A percentile compares a stretch with the other conserved stretches of the same genome.
phyloP scores from a whole-genome alignment of 1,139 yeast species.

The Magnusiomyces sp. region DNA sequence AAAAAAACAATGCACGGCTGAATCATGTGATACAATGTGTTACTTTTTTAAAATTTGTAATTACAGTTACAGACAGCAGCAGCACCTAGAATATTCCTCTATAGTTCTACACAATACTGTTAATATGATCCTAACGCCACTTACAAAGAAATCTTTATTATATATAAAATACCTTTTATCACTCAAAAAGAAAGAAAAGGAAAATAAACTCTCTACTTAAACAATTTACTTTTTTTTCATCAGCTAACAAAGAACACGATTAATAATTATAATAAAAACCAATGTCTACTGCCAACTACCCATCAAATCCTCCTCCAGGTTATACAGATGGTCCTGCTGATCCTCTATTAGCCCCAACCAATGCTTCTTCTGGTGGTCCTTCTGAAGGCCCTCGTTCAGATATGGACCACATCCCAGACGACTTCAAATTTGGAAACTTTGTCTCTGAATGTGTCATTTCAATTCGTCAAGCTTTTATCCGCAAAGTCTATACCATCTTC shows the following conservation, averaged over 20 bases:
- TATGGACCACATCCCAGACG: constrained; percentile 43
- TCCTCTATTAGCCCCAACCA: constrained; percentile 13
- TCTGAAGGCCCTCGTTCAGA: constrained; percentile 19
- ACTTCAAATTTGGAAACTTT: constrained; percentile 72
- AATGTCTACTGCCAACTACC: background rate
- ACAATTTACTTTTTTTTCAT: too few relatives aligned
- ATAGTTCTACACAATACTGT: too few relatives aligned
- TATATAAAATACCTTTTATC: too few relatives aligned
- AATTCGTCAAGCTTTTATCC: constrained; percentile 64
- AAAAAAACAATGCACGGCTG: too few relatives aligned
- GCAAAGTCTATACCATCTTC: constrained; percentile 71
- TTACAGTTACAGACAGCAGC: too few relatives aligned
- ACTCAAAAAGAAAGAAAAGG: background rate
- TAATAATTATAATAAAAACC: too few relatives aligned
- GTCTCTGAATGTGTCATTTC: constrained; percentile 74
- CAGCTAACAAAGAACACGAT: too few relatives aligned
- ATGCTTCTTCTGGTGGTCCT: constrained; percentile 5
- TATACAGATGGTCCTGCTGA: constrained; percentile 12
- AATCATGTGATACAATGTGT: too few relatives aligned
- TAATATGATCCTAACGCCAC: too few relatives aligned
- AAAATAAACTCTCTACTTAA: background rate
- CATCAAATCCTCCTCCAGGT: constrained; percentile 13
- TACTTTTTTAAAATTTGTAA: too few relatives aligned
- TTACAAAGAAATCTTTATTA: too few relatives aligned
- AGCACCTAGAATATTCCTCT: too few relatives aligned